Conservation (phyloP, 2,329 filamentous ascomycete genomes). For the Akanthomyces dipterigenus region DNA sequence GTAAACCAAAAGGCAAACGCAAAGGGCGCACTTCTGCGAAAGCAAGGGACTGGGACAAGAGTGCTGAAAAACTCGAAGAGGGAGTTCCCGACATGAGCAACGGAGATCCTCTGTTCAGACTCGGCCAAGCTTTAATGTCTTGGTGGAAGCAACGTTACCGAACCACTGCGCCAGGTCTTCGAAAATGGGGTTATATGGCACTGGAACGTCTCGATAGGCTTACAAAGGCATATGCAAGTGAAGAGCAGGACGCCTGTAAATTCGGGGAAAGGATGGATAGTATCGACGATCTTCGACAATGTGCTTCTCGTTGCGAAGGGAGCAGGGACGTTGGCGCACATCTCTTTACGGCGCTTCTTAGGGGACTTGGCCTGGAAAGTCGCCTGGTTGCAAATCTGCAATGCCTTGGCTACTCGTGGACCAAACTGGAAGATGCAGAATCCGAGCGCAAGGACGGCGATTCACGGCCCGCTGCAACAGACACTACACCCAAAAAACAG, state of each 20-base stretch:
- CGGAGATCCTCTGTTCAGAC: slow-evolving; percentile 71
- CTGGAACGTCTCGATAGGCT: slow-evolving; percentile 69
- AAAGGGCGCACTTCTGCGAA: slow-evolving; percentile 26
- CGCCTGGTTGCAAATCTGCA: slow-evolving; percentile 81
- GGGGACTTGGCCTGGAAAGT: slow-evolving; percentile 74
- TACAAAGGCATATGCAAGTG: slow-evolving; percentile 60
- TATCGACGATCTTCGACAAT: slow-evolving; percentile 59
- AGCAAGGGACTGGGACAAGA: slow-evolving; percentile 61
- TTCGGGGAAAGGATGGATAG: slow-evolving; percentile 73
- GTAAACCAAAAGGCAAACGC: slow-evolving; percentile 9
- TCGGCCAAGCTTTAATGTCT: slow-evolving; percentile 68
- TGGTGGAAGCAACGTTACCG: slow-evolving; percentile 87
- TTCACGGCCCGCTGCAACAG: slow-evolving; percentile 16
- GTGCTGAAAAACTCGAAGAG: slow-evolving; percentile 62
- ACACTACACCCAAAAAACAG: slow-evolving; percentile 17
- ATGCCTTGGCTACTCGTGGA: slow-evolving; percentile 85
- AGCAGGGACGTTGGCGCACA: slow-evolving; percentile 85
- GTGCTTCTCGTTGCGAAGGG: slow-evolving; percentile 65
- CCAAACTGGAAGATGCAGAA: slow-evolving; percentile 72
- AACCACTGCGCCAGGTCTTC: slow-evolving; percentile 68
- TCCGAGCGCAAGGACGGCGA: slow-evolving; percentile 26
- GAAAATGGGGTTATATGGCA: slow-evolving; percentile 86
- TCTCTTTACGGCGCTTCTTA: slow-evolving; percentile 77
- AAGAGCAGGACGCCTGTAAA: slow-evolving; percentile 50
- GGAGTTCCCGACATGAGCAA: slow-evolving; percentile 70